Percentiles rank a stretch among this genome's conserved stretches.
phyloP scores from a whole-genome alignment of 805 yeast genomes.

The Cyberlindnera americana region DNA sequence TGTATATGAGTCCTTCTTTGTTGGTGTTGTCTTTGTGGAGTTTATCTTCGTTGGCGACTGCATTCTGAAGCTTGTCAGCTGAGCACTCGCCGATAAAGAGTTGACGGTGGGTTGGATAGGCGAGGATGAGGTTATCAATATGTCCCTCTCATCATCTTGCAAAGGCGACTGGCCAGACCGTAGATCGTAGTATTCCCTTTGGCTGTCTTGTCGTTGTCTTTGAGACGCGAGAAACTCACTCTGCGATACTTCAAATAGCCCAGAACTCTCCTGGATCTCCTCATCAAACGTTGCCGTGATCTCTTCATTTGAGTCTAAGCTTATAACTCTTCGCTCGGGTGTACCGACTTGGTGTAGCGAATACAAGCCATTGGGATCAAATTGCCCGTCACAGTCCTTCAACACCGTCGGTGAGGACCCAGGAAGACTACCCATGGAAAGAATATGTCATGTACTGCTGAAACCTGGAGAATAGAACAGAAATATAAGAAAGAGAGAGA shows the following conservation, averaged over 20 bases:
- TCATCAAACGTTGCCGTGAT: slow-evolving; percentile 1
- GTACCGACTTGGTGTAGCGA: slow-evolving; percentile 2
- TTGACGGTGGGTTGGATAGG: slow-evolving; percentile 3
- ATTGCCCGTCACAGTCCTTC: slow-evolving; percentile 16
- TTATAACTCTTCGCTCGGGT: slow-evolving; percentile 2
- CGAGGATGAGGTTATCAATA: slow-evolving; percentile 9
- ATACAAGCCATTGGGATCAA: slow-evolving; percentile 4
- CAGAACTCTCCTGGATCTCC: slow-evolving; percentile 6
- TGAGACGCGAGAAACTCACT: slow-evolving; percentile 16
- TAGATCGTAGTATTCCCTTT: slow-evolving; percentile 10
- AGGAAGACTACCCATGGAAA: too few species aligned
- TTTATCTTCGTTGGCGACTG: slow-evolving; percentile 21
- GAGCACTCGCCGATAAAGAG: slow-evolving; percentile 20
- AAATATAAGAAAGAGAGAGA: too few species aligned
- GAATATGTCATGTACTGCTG: too few species aligned
- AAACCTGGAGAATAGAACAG: too few species aligned
- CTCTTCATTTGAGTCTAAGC: slow-evolving; percentile 4
- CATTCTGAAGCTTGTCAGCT: slow-evolving; percentile 25
- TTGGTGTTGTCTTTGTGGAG: slow-evolving; percentile 17
- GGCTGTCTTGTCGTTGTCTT: neutral
- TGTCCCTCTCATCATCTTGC: neutral
- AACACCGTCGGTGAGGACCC: too few species aligned
- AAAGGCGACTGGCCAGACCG: slow-evolving; percentile 16
- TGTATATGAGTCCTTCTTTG: slow-evolving; percentile 21
- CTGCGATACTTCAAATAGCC: slow-evolving; percentile 16